Evolutionary conservation across 257 asterid species (phyloP), one percentile per base, ranked within the genome.

Genomic region (Vinca minor): DNA sequence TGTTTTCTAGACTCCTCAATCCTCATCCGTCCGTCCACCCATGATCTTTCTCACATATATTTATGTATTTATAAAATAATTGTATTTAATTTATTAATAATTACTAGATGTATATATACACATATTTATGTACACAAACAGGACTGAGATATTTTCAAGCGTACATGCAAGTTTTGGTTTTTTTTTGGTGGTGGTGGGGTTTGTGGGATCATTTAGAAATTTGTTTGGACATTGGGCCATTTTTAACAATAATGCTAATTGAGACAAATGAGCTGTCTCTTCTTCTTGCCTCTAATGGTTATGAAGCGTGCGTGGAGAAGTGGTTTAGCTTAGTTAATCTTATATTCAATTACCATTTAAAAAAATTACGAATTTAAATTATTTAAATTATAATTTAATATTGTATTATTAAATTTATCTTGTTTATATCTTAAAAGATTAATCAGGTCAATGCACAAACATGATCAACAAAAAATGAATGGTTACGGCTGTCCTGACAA

Each of bases 241-340:
- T 62, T 45, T n/a, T n/a, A n/a, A n/a, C n/a, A 61, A 74, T 61
- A 32, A 44, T 44, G 18, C 35, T 72, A n/a, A n/a, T n/a, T n/a
- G n/a, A n/a, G n/a, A n/a, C n/a, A n/a, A 61, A 64, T 50, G 85
- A 75, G 82, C 76, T 77, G 88, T 76, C 83, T 64, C 50, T 70
- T 62, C 17, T 21, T 49, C 65, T 69, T 69, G 55, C 21, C 62
- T 69, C 34, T 52, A 1, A n/a, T n/a, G n/a, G n/a, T n/a, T n/a
- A n/a, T n/a, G n/a, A n/a, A n/a, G n/a, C n/a, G n/a, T n/a, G n/a
- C n/a, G n/a, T n/a, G n/a, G n/a, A n/a, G n/a, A n/a, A n/a, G n/a
- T n/a, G n/a, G n/a, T n/a, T n/a, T n/a, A n/a, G n/a, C n/a, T n/a
- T n/a, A n/a, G n/a, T n/a, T n/a, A n/a, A n/a, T 34, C 7, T 34